Evolutionary conservation across 2,329 filamentous ascomycete species (phyloP), one percentile per base, ranked within the genome.

Genomic region (Zymoseptoria brevis): DNA sequence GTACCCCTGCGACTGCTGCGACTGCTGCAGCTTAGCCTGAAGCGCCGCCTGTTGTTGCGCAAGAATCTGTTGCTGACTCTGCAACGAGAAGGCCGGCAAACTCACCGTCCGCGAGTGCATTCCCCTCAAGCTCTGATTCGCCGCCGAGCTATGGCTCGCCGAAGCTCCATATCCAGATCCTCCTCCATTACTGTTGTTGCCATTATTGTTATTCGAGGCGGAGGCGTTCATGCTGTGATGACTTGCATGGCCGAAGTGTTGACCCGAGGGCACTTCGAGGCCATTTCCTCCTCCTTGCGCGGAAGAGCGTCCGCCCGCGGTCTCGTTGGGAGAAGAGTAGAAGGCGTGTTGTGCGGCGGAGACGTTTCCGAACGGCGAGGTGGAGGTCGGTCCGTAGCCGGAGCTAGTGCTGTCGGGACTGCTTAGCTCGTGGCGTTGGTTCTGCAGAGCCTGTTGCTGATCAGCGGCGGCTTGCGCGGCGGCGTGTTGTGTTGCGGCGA

Each of bases 81-180:
- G 74, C 57, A 86, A 82, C 1, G 82, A 83, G 72, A 87, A 87
- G 5, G 83, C 84, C 0, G 94, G 94, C 69, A 99, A 79, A 72
- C 91, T 96, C 60, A 96, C 90, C 35, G 94, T 91, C 45, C 94
- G 87, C 70, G 85, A 93, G 71, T 88, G 85, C 50, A 58, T 54
- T 16, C 35, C 35, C 13, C 35, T 45, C 35, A 45, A 45, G 50
- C 62, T 65, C 55, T 60, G 58, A 4, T 59, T 80, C 51, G 78
- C 79, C 57, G 76, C 81, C 57, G 83, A 71, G 64, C 83, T 86
- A 55, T 84, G 84, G 1, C 59, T 58, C 30, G 60, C 61, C 9
- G 54, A 29, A 51, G 58, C 53, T n/a, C 60, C 59, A 54, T 60
- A 58, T 45, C 53, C 55, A 8, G 63, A 63, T 54, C 62, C 64